Conservation (phyloP, 106 monocot species). For the Chionographis japonica region DNA sequence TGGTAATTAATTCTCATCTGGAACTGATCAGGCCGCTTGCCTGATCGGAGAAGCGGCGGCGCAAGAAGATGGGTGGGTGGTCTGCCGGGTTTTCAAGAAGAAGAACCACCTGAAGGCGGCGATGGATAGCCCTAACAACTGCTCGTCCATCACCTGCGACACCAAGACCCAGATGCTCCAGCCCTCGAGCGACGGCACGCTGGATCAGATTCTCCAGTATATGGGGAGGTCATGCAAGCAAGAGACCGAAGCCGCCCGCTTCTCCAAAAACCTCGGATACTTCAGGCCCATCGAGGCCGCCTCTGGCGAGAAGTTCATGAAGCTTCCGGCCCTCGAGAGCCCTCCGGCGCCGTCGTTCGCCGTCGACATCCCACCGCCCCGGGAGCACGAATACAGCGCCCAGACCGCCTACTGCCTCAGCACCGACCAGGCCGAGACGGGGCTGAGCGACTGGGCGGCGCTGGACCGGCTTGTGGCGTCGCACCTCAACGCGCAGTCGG, state of each 20-base stretch:
- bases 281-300: slow-evolving; percentile 31
- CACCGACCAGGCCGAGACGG: slow-evolving; percentile 4
- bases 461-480: slow-evolving; percentile 71
- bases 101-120: slow-evolving; percentile 62
- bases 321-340: slow-evolving; percentile 74
- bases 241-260: slow-evolving; percentile 29
- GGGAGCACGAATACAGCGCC: slow-evolving; percentile 4
- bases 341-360: slow-evolving; percentile 10
- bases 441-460: slow-evolving; percentile 59
- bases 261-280: slow-evolving; percentile 7
- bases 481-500: slow-evolving; percentile 59
- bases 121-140: slow-evolving; percentile 28
- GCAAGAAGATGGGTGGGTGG: slow-evolving; percentile 93
- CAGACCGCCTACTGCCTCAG: slow-evolving; percentile 11
- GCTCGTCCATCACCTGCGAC: slow-evolving; percentile 22
- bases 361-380: not conserved
- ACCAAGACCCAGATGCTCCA: slow-evolving; percentile 29
- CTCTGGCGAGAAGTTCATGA: slow-evolving; percentile 49
- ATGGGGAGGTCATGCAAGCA: slow-evolving; percentile 72
- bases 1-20: not conserved
- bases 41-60: slow-evolving; percentile 16
- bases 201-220: slow-evolving; percentile 81
- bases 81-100: slow-evolving; percentile 98
- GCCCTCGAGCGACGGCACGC: slow-evolving; percentile 34
- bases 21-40: slow-evolving; percentile 6